A percentile compares a stretch with the other conserved stretches of the same genome.
Conservation (phyloP, 352 stramenopile genomes). For the Globisporangium middletonii region DNA sequence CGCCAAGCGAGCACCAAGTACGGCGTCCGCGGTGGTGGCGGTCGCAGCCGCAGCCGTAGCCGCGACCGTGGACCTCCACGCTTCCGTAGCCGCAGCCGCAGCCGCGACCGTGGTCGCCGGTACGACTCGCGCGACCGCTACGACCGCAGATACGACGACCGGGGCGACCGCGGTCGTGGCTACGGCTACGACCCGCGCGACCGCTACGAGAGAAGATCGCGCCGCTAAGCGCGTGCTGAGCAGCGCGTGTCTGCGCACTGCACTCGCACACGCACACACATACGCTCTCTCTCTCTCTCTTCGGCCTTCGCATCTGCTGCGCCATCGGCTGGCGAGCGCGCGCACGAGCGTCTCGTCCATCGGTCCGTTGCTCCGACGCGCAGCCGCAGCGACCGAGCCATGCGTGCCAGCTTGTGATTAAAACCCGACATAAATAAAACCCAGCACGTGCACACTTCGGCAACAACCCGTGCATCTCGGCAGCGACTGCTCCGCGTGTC, state of each 20-base stretch:
- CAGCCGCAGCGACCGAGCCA: not conserved
- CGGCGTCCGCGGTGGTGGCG: conserved; percentile 23
- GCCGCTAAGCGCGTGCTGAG: conserved; percentile 17
- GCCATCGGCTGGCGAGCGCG: not conserved
- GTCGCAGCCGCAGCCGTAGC: conserved; percentile 22
- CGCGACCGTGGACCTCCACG: conserved; percentile 28
- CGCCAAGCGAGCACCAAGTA: conserved; percentile 73
- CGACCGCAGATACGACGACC: conserved; percentile 33
- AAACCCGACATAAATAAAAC: conserved; percentile 56
- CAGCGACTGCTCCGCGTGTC: not conserved
- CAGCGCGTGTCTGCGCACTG: not conserved
- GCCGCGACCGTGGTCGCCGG: conserved; percentile 35
- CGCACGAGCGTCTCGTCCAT: conserved; percentile 2
- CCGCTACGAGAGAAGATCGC: conserved; percentile 36
- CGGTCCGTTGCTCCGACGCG: not conserved
- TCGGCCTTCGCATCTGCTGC: not conserved
- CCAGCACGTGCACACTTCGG: conserved; percentile 29
- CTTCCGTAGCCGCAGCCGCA: conserved; percentile 31
- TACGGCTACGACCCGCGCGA: conserved; percentile 41
- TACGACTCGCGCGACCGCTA: conserved; percentile 42
- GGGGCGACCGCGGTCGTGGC: conserved; percentile 34
- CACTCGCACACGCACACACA: not conserved
- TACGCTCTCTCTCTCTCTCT: not conserved
- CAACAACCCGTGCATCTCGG: not conserved
- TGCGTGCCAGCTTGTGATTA: conserved; percentile 47